Conservation (phyloP, 257 asterid genomes). For the Fraxinus americana region DNA sequence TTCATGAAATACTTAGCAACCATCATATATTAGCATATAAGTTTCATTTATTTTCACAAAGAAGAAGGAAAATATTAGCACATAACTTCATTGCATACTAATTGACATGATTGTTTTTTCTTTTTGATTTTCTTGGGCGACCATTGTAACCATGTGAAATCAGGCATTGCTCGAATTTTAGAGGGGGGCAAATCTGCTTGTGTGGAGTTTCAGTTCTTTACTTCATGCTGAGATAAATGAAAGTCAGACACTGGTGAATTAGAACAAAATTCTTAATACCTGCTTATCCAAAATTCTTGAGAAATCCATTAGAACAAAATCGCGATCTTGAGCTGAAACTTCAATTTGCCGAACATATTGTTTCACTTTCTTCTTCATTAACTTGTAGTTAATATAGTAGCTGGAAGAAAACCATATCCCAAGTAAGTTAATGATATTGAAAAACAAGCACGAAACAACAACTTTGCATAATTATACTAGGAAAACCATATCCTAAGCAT, state of each 20-base stretch:
- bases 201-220: neutral
- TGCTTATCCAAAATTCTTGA: slow-evolving; percentile 75
- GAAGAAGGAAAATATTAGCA: too few species aligned
- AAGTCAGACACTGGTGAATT: neutral
- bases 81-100: too few species aligned
- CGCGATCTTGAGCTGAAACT: slow-evolving; percentile 54
- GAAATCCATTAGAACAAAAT: slow-evolving; percentile 73
- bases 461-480: neutral
- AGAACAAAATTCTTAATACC: slow-evolving; percentile 36
- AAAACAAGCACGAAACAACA: neutral
- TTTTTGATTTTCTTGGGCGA: too few species aligned
- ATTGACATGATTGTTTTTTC: too few species aligned
- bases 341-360: slow-evolving; percentile 67
- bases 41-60: too few species aligned
- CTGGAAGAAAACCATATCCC: slow-evolving; percentile 37
- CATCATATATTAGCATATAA: too few species aligned
- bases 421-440: neutral
- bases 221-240: neutral
- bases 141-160: too few species aligned
- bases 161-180: too few species aligned
- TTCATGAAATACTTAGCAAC: too few species aligned
- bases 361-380: slow-evolving; percentile 87
- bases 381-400: slow-evolving; percentile 81
- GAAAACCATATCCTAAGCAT: neutral
- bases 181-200: neutral